A percentile compares a stretch with the other conserved stretches of the same genome.
Conservation (phyloP, 2,329 filamentous ascomycete genomes). For the Exophiala lecanii-corni region DNA sequence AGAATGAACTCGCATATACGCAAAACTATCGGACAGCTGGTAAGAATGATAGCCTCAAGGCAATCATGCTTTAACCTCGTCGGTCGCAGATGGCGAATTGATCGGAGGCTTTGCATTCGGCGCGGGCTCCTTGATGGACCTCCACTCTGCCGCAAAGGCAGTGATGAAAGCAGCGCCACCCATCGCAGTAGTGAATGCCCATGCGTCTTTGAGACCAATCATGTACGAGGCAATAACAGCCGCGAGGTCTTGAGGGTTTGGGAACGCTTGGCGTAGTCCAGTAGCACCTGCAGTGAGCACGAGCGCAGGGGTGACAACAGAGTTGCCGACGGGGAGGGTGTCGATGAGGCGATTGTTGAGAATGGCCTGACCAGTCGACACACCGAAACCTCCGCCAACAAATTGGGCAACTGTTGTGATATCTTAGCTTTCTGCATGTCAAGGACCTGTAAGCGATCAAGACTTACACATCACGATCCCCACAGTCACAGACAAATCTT, state of each 20-base stretch:
- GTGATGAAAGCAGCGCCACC: constrained; percentile 16
- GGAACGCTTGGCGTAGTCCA: constrained; percentile 25
- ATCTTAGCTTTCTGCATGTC: too few species aligned
- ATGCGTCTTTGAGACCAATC: constrained; percentile 26
- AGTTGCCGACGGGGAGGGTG: constrained; percentile 21
- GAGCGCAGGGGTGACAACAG: constrained; percentile 23
- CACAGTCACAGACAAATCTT: too few species aligned
- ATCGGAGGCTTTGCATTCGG: too few species aligned
- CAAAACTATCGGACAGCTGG: too few species aligned
- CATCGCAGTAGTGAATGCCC: constrained; percentile 16
- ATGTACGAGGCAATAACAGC: constrained; percentile 30
- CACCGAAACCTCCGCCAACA: constrained; percentile 29
- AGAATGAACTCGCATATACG: too few species aligned
- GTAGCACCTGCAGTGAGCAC: constrained; percentile 30
- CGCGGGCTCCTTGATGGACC: constrained; percentile 17
- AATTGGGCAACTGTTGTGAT: constrained; percentile 32
- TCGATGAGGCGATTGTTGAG: constrained; percentile 30
- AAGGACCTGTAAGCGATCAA: too few species aligned
- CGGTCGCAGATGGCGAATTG: too few species aligned
- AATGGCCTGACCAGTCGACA: constrained; percentile 29
- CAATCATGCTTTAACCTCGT: too few species aligned
- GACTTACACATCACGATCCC: too few species aligned
- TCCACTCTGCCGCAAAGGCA: constrained; percentile 11
- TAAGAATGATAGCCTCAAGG: too few species aligned
- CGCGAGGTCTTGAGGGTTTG: constrained; percentile 24